Evolutionary conservation across 495 filamentous ascomycete genomes (phyloP).

Genomic region (Aspergillus funiculosus): DNA sequence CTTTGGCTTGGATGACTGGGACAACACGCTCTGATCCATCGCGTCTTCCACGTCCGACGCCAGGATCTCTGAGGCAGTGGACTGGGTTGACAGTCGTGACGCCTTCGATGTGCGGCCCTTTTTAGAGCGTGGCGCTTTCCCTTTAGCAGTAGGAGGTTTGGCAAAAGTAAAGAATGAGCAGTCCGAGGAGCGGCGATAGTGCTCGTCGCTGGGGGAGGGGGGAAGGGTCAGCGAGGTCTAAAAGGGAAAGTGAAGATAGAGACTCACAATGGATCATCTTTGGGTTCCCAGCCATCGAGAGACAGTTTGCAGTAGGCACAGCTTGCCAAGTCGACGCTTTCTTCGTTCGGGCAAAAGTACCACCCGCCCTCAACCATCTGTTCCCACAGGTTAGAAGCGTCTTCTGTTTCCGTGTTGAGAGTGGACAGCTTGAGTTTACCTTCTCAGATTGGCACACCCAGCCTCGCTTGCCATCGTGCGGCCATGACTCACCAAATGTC

Average conservation of each 20-base stretch:
- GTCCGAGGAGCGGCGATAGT: slow-evolving; percentile 66
- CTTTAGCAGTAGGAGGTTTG: slow-evolving; percentile 31
- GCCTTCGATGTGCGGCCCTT: slow-evolving; percentile 61
- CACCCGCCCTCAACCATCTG: slow-evolving; percentile 90
- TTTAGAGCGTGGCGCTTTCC: slow-evolving; percentile 42
- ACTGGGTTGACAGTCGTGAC: slow-evolving; percentile 67
- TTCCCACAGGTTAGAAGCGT: slow-evolving; percentile 3
- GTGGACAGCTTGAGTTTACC: slow-evolving; percentile 41
- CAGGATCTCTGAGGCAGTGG: slow-evolving; percentile 51
- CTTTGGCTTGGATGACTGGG: slow-evolving; percentile 44
- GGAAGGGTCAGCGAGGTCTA: slow-evolving; percentile 24
- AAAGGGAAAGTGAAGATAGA: slow-evolving; percentile 13
- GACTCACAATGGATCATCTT: slow-evolving; percentile 76
- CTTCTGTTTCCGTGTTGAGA: background rate
- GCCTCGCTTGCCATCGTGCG: slow-evolving; percentile 79
- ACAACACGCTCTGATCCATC: slow-evolving; percentile 64
- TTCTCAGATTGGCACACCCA: slow-evolving; percentile 84
- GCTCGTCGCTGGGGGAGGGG: slow-evolving; percentile 80
- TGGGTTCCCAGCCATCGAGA: slow-evolving; percentile 87
- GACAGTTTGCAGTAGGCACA: slow-evolving; percentile 84
- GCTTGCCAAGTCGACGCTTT: slow-evolving; percentile 75
- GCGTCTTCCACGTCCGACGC: slow-evolving; percentile 52
- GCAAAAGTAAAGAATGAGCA: slow-evolving; percentile 74
- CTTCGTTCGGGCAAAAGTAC: slow-evolving; percentile 80
- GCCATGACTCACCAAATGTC: slow-evolving; percentile 77